These are phyloP conservation scores for Coccomyxa sp. DNA, from an alignment of 139 green algal species.

Conservation along the genomic window DNA sequence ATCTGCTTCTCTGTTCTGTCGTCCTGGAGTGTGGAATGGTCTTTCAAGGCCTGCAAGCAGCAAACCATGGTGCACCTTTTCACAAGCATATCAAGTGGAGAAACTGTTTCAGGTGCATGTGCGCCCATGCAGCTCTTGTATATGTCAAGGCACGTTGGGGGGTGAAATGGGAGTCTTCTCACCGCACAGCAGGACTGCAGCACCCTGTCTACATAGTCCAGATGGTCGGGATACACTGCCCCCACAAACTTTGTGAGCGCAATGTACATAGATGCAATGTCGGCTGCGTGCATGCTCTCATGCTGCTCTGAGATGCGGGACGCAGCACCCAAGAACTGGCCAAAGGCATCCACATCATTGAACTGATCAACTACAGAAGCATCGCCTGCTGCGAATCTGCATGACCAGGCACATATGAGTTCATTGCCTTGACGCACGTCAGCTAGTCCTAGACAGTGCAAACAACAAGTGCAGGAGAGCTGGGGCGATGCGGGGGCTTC, in stretches of 20 bases:
- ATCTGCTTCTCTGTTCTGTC: constrained; percentile 69
- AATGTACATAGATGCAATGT: constrained; percentile 78
- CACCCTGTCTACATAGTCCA: constrained; percentile 71
- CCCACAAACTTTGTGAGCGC: constrained; percentile 80
- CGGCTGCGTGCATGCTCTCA: constrained; percentile 52
- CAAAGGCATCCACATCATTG: constrained; percentile 65
- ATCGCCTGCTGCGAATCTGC: constrained; percentile 30
- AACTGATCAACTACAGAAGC: constrained; percentile 36
- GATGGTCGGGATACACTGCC: constrained; percentile 55
- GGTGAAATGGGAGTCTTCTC: neutral
- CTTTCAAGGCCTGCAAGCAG: constrained; percentile 26
- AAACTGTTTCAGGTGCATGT: neutral
- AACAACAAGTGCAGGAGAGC: too few species aligned
- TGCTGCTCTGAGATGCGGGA: constrained; percentile 59
- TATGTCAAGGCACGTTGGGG: neutral
- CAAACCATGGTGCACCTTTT: neutral
- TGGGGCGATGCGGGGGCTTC: too few species aligned
- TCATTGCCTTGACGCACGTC: too few species aligned
- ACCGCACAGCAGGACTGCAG: constrained; percentile 48
- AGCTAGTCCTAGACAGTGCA: too few species aligned
- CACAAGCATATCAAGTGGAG: neutral
- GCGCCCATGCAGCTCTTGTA: neutral
- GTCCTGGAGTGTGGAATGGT: constrained; percentile 31
- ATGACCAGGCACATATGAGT: neutral
- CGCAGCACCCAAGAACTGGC: constrained; percentile 57